Percentiles rank a stretch among this genome's conserved stretches.
Evolutionary conservation across 768 basidiomycete species (phyloP).

Genomic region (Gloeopeniophorella convolvens): DNA sequence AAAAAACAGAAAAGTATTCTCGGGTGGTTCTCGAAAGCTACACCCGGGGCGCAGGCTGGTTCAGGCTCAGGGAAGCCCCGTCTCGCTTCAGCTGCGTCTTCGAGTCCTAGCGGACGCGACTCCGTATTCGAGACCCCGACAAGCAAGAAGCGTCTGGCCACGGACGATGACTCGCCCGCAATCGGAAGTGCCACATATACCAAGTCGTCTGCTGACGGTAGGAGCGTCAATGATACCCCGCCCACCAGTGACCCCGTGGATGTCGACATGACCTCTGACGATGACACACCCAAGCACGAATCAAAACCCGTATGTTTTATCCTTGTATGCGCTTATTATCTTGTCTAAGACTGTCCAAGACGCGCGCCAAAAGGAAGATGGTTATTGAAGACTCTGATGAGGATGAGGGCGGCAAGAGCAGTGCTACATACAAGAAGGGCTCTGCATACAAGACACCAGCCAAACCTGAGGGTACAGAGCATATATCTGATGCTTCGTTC

Average conservation of each 20-base stretch:
- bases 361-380: slow-evolving; percentile 56
- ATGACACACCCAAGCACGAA: slow-evolving; percentile 31
- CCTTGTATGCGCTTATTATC: not conserved
- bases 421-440: slow-evolving; percentile 3
- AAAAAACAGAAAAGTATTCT: slow-evolving; percentile 71
- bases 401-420: slow-evolving; percentile 29
- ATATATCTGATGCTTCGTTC: not conserved
- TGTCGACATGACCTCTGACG: slow-evolving; percentile 59
- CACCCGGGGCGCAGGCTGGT: slow-evolving; percentile 1
- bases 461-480: slow-evolving; percentile 2
- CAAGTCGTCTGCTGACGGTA: slow-evolving; percentile 41
- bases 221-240: slow-evolving; percentile 51
- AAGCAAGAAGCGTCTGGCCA: slow-evolving; percentile 16
- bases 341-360: not conserved
- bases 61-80: slow-evolving; percentile 10
- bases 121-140: slow-evolving; percentile 20
- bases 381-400: slow-evolving; percentile 67
- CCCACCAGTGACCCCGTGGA: slow-evolving; percentile 76
- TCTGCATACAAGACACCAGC: slow-evolving; percentile 18
- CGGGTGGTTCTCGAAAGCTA: slow-evolving; percentile 48
- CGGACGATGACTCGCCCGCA: slow-evolving; percentile 33
- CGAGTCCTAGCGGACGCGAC: slow-evolving; percentile 18
- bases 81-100: slow-evolving; percentile 5
- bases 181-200: slow-evolving; percentile 32
- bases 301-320: slow-evolving; percentile 5